Evolutionary conservation across 2,329 filamentous ascomycete species (phyloP), one percentile per base, ranked within the genome.

Genomic region (Cadophora luteo-olivacea): DNA sequence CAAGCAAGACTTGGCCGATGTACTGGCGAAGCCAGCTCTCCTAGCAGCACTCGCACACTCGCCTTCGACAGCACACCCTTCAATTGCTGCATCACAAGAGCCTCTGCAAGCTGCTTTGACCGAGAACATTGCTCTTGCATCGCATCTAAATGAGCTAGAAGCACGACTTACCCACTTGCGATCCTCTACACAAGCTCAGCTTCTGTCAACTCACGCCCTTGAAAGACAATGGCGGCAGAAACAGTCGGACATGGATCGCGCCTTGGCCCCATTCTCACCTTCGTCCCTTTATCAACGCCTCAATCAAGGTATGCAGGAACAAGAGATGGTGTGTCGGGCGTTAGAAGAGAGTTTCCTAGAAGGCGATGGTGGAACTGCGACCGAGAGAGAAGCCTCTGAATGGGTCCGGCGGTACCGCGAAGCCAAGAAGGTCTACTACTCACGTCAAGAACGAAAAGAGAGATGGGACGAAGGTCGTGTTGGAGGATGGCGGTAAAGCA

Each of bases 391-490:
- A 81, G 89, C 92, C 32, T 84, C 85, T 1, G 95, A 98, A 69
- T 98, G 96, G 89, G 88, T 97, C 24, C 86, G 90, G 75, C 83
- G 91, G 75, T 92, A 97, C 72, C 86, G 93, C 73, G 94, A 95
- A 74, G 92, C 92, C 11, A 92, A 90, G 77, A 91, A 92, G 74
- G 82, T 91, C 67, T 90, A 91, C 70, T 97, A 96, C 77, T 83
- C 94, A 65, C 86, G 96, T 68, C 89, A 91, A 77, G 96, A 98
- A 82, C 87, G 93, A 73, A 97, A 94, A 80, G 92, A 94, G 76
- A 86, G 96, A 75, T 98, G 96, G 96, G 96, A 98, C 78, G 95
- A 98, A 81, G 94, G 95, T 29, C 86, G 95, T 73, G 95, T 98
- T 41, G 95, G 95, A 12, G 96, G 96, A 0, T 98, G 96, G 96